Base-by-base conservation (phyloP, 768 basidiomycete species). In the Tylopilus plumbeoviolaceoides region DNA sequence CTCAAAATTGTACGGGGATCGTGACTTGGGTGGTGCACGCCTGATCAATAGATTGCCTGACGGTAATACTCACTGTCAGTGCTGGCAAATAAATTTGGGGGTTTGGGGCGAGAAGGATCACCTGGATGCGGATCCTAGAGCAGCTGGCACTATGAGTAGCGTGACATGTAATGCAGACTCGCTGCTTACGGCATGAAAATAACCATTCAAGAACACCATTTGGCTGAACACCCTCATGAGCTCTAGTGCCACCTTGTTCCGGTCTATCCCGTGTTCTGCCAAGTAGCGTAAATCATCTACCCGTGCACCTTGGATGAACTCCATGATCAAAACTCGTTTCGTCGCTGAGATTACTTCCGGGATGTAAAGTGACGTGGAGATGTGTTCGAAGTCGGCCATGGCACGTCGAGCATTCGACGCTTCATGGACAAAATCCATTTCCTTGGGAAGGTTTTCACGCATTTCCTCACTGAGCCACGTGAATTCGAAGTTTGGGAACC, bases 401-500 rank as follows among this genome's bases (percentile, higher is more conserved):
- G 88, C 83, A 27, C 84, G 78, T n/a, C 74, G 77, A 5, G 97
- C 87, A 66, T 98, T 99, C 8, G 72, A 68, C 3, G 93, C 92
- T 74, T 99, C 97, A 58, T 92, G 85, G 14, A 82, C 71, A 64
- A 99, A 98, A 71, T 99, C 84, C 91, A 98, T 91, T 71, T 98
- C 95, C 60, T 88, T 87, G 0, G 92, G 93, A 27, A 91, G 72
- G 65, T 94, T 94, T 58, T 85, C 81, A 30, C 87, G 83, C 95
- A 99, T 98, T 73, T 98, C 97, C 60, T 93, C 90, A 53, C 88
- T 74, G 11, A 95, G 78, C 95, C 94, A 97, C 0, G 85, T 85
- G 64, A 95, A 90, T 67, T 98, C 95, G 60, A 98, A 99, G 49
- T 94, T 85, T 1, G 97, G 97, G 69, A 98, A 98, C 79, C 91